Base-by-base conservation (phyloP, 2,329 filamentous ascomycete genomes). In the Plenodomus biglobosus region DNA sequence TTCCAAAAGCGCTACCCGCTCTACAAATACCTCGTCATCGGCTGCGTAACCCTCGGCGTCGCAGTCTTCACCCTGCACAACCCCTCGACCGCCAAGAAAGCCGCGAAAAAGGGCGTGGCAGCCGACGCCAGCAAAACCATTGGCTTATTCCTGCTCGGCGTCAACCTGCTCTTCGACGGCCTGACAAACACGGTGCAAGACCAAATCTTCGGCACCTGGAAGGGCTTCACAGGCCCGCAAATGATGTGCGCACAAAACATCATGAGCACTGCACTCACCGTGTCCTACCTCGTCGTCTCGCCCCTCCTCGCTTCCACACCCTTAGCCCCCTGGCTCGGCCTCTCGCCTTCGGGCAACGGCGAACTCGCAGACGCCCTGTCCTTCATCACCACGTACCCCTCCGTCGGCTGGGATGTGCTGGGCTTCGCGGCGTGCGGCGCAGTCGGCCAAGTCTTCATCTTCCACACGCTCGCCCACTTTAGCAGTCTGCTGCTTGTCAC, bases 171-270 rank as follows among this genome's bases (percentile, higher is more conserved):
- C 17, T 94, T 99, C 64, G 94, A 99, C 71, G 94, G 94, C 56
- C 80, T 99, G 44, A 97, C 92, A 50, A 99, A 99, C 74, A 91
- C 87, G 44, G 96, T 92, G 2, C 94, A 99, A 78, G 94, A 99
- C 73, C 86, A 96, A 73, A 90, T 99, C 71, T 96, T 97, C 71
- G 73, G 76, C 20, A 68, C 73, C 1, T 95, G 91, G 74, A 84
- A 84, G 56, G 85, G 86, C 13, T 96, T 94, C 70, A 84, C 85
- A 2, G 94, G 94, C 8, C 91, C 92, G 50, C 94, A 99, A 80
- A 99, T 99, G 94, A 99, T 99, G 94, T 95, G 92, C 70, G 92
- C 92, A 34, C 90, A 96, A 74, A 99, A 97, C 70, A 77, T 96
- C 46, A 87, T 97, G 73, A 87, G 84, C 61, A 92, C 91, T 3